Base-by-base conservation (phyloP, 2,329 filamentous ascomycete species). In the Anisogramma anomala region DNA sequence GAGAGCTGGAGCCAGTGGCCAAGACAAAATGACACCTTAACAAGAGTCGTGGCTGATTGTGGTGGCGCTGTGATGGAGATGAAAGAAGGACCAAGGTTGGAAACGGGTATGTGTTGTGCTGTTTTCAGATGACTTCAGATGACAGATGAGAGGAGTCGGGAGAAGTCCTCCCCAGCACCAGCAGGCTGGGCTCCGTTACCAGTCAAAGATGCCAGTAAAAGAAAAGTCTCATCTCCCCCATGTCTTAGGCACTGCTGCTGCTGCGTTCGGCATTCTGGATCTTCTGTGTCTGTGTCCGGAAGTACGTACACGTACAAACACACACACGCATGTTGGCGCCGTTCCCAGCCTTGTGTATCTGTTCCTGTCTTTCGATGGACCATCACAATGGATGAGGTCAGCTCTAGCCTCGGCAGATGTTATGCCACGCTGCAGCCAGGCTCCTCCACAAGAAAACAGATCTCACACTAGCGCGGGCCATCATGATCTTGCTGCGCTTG, bases 1-100 rank as follows among this genome's bases (percentile, higher is more conserved):
- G 17, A 14, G 3, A 39, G 28, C 36, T 39, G 27, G 19, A 31
- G 28, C 10, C 23, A 18, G 32, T 39, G 9, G 4, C 32, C 25
- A 41, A 35, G 25, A 41, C 38, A 41, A 23, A 17, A 34, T 13
- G 38, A 34, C 19, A 34, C 36, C 20, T 31, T 9, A 27, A 6
- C 36, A 18, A 17, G 32, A 33, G 22, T 13, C 15, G 36, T 32
- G 36, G 36, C 28, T 31, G 30, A 18, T n/a, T 33, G 20, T 20
- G 22, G 33, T 36, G 33, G 33, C 33, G 33, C 33, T 11, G n/a
- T 15, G 14, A 32, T 9, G 28, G 14, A 23, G 36, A 33, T 23
- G 36, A 39, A 32, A 33, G 36, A 32, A 14, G 3, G 30, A 9
- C 22, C 22, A n/a, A 23, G 18, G 27, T 38, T 20, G 36, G 27